Conservation (phyloP, 2,329 filamentous ascomycete species). For the Diaporthe aspalathi region DNA sequence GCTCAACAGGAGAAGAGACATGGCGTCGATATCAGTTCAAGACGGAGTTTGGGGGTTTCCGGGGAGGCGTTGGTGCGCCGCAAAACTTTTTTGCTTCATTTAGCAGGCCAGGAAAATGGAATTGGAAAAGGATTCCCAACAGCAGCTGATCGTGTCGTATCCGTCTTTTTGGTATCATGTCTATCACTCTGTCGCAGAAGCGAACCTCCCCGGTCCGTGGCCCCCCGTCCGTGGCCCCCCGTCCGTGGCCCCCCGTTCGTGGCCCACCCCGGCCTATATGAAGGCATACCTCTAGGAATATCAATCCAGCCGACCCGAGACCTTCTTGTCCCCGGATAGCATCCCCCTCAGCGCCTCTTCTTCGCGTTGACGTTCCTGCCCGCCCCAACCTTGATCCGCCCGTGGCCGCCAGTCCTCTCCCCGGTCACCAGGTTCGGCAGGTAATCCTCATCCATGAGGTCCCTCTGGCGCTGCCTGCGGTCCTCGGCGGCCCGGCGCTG, state of each 20-base stretch:
- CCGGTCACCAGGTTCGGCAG: conserved; percentile 87
- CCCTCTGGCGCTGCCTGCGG: conserved; percentile 75
- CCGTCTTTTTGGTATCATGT: conserved; percentile 21
- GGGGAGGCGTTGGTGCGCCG: conserved; percentile 34
- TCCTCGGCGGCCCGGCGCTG: conserved; percentile 71
- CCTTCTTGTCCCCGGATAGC: no score
- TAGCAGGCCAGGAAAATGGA: not conserved
- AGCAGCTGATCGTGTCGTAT: no score
- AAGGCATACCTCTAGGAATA: not conserved
- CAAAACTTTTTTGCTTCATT: conserved; percentile 32
- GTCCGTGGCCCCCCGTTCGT: no score
- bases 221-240: no score
- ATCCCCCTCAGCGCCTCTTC: conserved; percentile 62
- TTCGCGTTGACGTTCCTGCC: conserved; percentile 88
- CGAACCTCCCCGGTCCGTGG: not conserved
- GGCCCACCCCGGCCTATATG: not conserved
- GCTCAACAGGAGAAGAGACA: no score
- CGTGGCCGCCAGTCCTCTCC: conserved; percentile 72
- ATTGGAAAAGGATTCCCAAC: not conserved
- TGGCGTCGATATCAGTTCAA: not conserved
- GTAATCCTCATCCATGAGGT: conserved; percentile 96
- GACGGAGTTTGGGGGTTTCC: conserved; percentile 21
- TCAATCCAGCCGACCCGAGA: not conserved
- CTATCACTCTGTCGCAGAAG: not conserved
- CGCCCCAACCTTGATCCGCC: conserved; percentile 83